Evolutionary conservation across 495 filamentous ascomycete genomes (phyloP), one percentile per base, ranked within the genome.

Genomic region (Xylaria venustula): DNA sequence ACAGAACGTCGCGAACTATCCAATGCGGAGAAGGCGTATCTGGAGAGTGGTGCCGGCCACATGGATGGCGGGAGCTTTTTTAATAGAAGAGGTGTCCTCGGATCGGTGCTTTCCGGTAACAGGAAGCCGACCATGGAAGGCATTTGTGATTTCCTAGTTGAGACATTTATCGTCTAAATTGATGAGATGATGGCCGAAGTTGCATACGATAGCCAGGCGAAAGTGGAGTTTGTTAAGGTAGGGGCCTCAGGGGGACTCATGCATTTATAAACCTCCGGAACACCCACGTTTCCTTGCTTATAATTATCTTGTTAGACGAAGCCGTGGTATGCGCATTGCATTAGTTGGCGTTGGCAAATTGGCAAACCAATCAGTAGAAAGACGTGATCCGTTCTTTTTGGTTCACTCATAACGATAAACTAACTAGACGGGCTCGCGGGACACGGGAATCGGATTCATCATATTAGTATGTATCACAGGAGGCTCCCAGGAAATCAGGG

Each of bases 1-100:
- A 82, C 81, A 26, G 88, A 93, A 69, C 84, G 81, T 17, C 66
- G 75, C 23, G 79, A 79, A 57, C 73, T 80, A 6, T 75, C 73
- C 1, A 71, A 73, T 32, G 75, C 77, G 9, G 82, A 85, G 63
- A 75, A 72, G 61, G 70, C 71, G n/a, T 81, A 73, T 54, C 71
- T 82, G 32, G 70, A 80, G 60, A 76, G 73, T 25, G 76, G 75
- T n/a, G 54, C 77, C 19, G 71, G 69, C 30, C 49, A 36, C 40
- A n/a, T 64, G 7, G 28, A 56, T 66, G 56, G 52, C 63, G 48
- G 60, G 68, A 54, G 42, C 34, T 61, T 25, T 47, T 3, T 30
- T 25, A 15, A 14, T 9, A 2, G 44, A 45, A 20, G 54, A 55
- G 56, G 67, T 54, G 54, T 71, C 48, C 34, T 79, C 19, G 65